Base-by-base conservation (phyloP, 306 rosid species). In the Urtica urens region DNA sequence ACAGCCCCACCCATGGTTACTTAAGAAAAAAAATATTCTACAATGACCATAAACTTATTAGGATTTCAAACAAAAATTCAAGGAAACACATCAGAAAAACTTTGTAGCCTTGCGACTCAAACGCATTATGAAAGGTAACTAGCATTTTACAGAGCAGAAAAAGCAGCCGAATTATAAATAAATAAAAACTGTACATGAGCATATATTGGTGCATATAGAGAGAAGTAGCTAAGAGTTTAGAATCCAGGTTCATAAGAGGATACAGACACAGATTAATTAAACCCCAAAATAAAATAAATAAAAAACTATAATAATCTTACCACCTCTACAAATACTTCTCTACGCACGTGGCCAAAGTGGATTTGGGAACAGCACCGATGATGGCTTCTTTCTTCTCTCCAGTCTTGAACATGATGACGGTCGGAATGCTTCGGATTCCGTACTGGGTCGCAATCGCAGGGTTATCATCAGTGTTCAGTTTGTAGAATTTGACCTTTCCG, bases 351-450 rank as follows among this genome's bases (percentile, higher is more conserved):
- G 76, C 71, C 72, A 85, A 63, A 57, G 94, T 84, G 44, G 74
- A 37, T 72, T 90, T 90, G 2, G 94, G 94, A 59, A 90, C 94
- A 15, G 78, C 86, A 13, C 96, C 99, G 26, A 90, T 90, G 54
- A 90, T 51, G 22, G 95, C 40, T 25, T 82, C 94, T 55, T 85
- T 90, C 63, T 90, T 85, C 70, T 90, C 99, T 23, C 95, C 94
- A 25, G 27, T 27, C 65, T 75, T 81, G 83, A 90, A 90, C 43
- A 90, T 55, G 3, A 90, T 72, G 51, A 77, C 85, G 25, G 95
- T 90, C 16, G 96, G 96, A 41, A 90, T 85, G 66, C 99, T 90
- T 42, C 93, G 70, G 53, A 90, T 79, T 14, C 95, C 99, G 59
- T 79, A 90, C 9, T 37, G 68, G 48, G 79, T 71, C 39, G 99